Base-by-base conservation (phyloP, 108 stramenopile species). In the Pseudonitzschia delicatissima region DNA sequence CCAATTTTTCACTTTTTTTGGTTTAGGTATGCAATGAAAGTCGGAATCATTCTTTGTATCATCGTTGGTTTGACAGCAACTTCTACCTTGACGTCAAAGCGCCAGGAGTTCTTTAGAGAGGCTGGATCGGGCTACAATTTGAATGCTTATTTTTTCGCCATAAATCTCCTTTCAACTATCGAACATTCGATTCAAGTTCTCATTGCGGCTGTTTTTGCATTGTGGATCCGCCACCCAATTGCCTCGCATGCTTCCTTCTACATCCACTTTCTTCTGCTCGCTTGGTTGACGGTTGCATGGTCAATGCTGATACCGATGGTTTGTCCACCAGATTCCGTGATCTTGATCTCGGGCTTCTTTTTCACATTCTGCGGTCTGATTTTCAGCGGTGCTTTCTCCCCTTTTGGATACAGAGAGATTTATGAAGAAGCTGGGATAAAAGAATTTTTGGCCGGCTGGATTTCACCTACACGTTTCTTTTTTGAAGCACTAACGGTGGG, bases 81-180 rank as follows among this genome's bases (percentile, higher is more conserved):
- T 5, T 70, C 63, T 35, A 51, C 44, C 13, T 45, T 79, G 42
- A 82, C 75, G 8, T 39, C 50, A 17, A 77, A 82, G 32, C 36
- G 67, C 17, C n/a, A 73, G 23, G 77, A 82, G 39, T 82, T 82
- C 67, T 82, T 75, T 53, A 70, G 82, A 21, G 82, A 82, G 47
- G 36, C 71, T 40, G 76, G 47, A 49, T 55, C 52, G n/a, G 74
- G 75, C 17, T 67, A 59, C 31, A 60, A 69, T 44, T 28, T 63
- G 12, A 76, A 67, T 28, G 78, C 78, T 5, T 82, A 79, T 49
- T 77, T 76, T 34, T 33, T 79, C 28, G 76, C 82, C 0, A 60
- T 78, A 6, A 77, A 66, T 45, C 51, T 82, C 18, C 48, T 66
- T 29, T 48, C 71, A 11, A 71, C 78, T 15, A 15, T 79, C 7